Conservation (phyloP, 306 rosid genomes). For the Quercus variabilis region DNA sequence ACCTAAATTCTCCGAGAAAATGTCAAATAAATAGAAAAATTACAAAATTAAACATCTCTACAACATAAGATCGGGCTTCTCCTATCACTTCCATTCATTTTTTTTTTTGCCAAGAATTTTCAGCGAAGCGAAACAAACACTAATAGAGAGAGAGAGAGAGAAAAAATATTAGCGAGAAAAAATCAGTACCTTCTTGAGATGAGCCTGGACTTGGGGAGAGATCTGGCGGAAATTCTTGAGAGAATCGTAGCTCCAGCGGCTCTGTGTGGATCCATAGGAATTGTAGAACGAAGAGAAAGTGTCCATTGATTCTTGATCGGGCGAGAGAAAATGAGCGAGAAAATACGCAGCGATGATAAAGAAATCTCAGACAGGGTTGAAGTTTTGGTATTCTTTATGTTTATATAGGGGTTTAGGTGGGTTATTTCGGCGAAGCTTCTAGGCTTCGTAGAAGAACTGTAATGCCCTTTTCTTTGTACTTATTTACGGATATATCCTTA, state of each 20-base stretch:
- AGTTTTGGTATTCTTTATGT: background rate
- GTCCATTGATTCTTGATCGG: slow-evolving; percentile 40
- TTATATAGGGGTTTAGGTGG: background rate
- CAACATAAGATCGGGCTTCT: background rate
- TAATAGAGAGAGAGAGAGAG: background rate
- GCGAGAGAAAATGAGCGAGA: background rate
- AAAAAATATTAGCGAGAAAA: background rate
- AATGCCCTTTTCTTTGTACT: background rate
- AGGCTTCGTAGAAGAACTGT: background rate
- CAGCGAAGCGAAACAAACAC: background rate
- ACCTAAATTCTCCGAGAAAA: background rate
- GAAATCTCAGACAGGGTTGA: too few relatives aligned
- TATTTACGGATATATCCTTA: too few relatives aligned
- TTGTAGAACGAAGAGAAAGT: slow-evolving; percentile 63
- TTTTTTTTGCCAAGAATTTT: background rate
- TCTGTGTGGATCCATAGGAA: slow-evolving; percentile 47
- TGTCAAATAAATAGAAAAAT: background rate
- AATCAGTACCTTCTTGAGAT: slow-evolving; percentile 51
- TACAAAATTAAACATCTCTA: background rate
- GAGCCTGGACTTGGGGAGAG: slow-evolving; percentile 70
- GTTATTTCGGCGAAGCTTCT: slow-evolving; percentile 29
- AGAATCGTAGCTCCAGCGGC: slow-evolving; percentile 64
- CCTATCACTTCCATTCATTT: too few relatives aligned
- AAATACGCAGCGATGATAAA: background rate
- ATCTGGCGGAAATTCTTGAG: slow-evolving; percentile 74